Base-by-base conservation (phyloP, 257 asterid species). In the Scutellaria baicalensis region DNA sequence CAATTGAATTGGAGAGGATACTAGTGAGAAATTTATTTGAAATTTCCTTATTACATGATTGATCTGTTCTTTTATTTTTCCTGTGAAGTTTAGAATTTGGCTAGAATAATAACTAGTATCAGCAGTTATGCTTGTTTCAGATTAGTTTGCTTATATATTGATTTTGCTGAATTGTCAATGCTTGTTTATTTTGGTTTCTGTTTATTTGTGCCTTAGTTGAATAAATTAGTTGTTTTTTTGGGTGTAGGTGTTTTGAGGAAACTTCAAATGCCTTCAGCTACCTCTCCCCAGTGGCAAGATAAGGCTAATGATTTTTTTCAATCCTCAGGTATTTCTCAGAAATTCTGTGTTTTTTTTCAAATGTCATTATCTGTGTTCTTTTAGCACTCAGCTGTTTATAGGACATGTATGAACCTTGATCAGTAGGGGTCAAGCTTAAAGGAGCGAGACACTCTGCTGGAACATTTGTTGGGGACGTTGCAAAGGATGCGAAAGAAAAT, bases 401-500 rank as follows among this genome's bases (percentile, higher is more conserved):
- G 40, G 52, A 64, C 20, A 73, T 54, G 52, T 64, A 21, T 23
- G 21, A 45, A 47, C 72, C 42, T 64, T 64, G 45, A 49, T 75
- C 64, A 47, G 60, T 70, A 93, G 98, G 98, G 58, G 85, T 79
- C 68, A 92, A 85, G 85, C 80, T 92, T 70, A 92, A 83, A 79
- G 97, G 88, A 84, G 98, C 90, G 9, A 86, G 98, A 38, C 84
- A 86, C 49, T 81, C 87, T 43, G 95, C 98, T 12, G 98, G 97
- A 39, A 79, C 88, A 31, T 83, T 90, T 85, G 89, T 92, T 47
- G 96, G 84, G 38, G 97, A 86, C 69, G 93, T 84, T 44, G 97
- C 98, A 1, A 93, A 88, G 84, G 98, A 93, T 78, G 93, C 98
- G 10, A 92, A 92, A 74, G 98, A 70, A 72, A 92, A 90, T 69